Base-by-base conservation (phyloP, 2,329 filamentous ascomycete genomes). In the Coniella lustricola region DNA sequence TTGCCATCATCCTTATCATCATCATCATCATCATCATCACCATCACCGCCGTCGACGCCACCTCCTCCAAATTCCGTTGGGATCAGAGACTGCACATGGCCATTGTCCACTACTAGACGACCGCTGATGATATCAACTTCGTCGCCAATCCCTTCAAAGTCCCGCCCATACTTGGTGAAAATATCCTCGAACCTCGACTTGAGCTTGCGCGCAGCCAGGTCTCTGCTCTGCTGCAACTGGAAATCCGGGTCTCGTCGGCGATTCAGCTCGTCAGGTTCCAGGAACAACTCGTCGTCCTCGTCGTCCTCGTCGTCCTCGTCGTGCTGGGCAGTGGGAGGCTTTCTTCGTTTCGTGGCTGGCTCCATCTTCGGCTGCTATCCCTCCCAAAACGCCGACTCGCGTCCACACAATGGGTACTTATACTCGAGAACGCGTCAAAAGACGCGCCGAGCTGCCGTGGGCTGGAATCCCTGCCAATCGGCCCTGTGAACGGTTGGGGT, bases 131-230 rank as follows among this genome's bases (percentile, higher is more conserved):
- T 72, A 64, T 97, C 88, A 59, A 97, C 90, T 67, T 95, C 90
- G 64, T 97, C 91, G 46, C 85, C 90, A 44, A 91, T 75, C 4
- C 83, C 85, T 2, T 82, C 81, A 60, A 95, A 95, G 62, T 96
- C 86, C 55, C 76, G 82, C 46, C 77, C 82, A 63, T 95, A 96
- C 64, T 95, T 96, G 52, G 85, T 79, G 62, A 95, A 95, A 48
- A 97, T 95, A 48, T 79, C 73, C 61, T 95, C 90, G 63, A 95
- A 93, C 4, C 82, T 82, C n/a, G 81, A 83, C 63, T 93, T 91
- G 35, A 95, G 76, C 50, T 81, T 82, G 54, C 75, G 70, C 53
- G 87, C 82, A 49, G 89, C 86, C 47, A 76, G 74, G 43, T 79
- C 76, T 55, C 85, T 77, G 41, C 77, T 81, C 52, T 77, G 70